Evolutionary conservation across 176 grass and related monocot genomes (phyloP).

Genomic region (Poa pratensis): DNA sequence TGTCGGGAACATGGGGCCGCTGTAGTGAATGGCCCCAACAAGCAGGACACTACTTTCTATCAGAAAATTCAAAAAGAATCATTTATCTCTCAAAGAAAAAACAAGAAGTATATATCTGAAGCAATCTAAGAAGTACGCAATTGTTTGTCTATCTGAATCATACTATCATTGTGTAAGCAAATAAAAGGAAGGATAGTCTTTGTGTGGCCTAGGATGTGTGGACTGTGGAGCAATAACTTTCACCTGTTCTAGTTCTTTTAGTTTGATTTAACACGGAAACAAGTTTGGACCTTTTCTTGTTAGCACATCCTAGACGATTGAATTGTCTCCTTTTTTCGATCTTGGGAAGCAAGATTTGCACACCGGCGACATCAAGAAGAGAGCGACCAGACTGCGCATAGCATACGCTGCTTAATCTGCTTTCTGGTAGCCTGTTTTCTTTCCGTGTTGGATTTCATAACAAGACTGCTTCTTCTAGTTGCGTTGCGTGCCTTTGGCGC

Average conservation of each 20-base stretch:
- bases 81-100: background rate
- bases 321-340: background rate
- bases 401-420: background rate
- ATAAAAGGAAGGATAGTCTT: background rate
- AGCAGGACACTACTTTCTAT: background rate
- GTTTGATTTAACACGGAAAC: background rate
- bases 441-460: constrained; percentile 22
- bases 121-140: background rate
- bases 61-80: background rate
- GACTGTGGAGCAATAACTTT: background rate
- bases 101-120: background rate
- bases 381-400: background rate
- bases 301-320: background rate
- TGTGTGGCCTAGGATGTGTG: background rate
- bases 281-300: background rate
- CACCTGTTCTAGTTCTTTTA: background rate
- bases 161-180: background rate
- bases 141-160: background rate
- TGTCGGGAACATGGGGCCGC: background rate
- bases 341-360: constrained; percentile 12
- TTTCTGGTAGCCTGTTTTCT: constrained; percentile 6
- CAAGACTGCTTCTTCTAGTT: background rate
- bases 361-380: background rate
- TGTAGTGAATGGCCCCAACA: background rate
- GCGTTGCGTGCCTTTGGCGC: too few relatives aligned